Percentiles rank a stretch among this genome's conserved stretches.
These are phyloP conservation scores for Calonectria naviculata DNA, from an alignment of 2,329 filamentous ascomycete species.

Conservation along the genomic window DNA sequence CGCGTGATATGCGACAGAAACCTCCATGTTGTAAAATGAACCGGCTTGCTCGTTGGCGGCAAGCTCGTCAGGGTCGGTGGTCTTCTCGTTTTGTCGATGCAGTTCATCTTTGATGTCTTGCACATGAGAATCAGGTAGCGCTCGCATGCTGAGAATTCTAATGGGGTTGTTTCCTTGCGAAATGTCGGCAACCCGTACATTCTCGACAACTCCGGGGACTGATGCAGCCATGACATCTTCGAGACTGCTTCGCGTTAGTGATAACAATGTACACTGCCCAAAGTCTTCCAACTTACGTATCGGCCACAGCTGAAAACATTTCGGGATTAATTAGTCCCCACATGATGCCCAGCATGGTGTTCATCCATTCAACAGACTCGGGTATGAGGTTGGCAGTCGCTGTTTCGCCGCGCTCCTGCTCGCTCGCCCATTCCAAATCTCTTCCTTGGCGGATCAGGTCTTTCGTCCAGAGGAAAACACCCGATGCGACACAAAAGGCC, in stretches of 20 bases:
- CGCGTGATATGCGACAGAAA: conserved; percentile 91
- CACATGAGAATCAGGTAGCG: conserved; percentile 83
- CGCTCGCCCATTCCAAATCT: conserved; percentile 88
- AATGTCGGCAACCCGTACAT: conserved; percentile 94
- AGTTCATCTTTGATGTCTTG: conserved; percentile 85
- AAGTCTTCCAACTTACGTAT: conserved; percentile 64
- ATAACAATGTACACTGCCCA: accelerated
- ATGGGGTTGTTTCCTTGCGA: conserved; percentile 93
- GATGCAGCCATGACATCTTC: conserved; percentile 96
- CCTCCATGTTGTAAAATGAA: conserved; percentile 92
- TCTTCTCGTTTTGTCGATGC: conserved; percentile 81
- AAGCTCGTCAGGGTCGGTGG: conserved; percentile 86
- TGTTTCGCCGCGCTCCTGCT: conserved; percentile 85
- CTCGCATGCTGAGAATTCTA: conserved; percentile 86
- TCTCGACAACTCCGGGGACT: conserved; percentile 90
- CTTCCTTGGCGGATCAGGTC: conserved; percentile 85
- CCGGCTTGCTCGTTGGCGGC: conserved; percentile 91
- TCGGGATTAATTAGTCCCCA: conserved; percentile 97
- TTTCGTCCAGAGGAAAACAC: conserved; percentile 90
- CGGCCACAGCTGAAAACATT: conserved; percentile 92
- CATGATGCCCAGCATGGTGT: conserved; percentile 83
- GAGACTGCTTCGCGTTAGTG: conserved; percentile 42
- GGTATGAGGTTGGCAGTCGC: conserved; percentile 90
- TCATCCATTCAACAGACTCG: conserved; percentile 97
- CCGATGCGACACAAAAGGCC: conserved; percentile 76